Evolutionary conservation across 2,329 filamentous ascomycete species (phyloP), one percentile per base, ranked within the genome.

Genomic region (Talaromyces funiculosus): DNA sequence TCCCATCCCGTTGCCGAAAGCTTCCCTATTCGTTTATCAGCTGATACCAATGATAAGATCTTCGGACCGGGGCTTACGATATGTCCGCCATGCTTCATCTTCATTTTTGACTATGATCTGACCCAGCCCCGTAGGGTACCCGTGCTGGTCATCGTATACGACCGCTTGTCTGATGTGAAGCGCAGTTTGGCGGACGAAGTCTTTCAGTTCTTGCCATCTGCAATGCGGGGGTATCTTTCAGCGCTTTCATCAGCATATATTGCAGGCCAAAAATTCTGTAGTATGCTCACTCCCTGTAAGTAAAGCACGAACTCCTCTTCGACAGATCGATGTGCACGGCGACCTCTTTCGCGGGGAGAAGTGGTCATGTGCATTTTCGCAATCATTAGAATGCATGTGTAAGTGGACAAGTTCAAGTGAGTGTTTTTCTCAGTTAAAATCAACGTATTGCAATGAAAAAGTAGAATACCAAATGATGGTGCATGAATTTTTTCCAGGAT

Each of bases 281-380:
- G 24, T 45, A 31, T 47, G 58, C 73, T 70, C 66, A 78, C 75
- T 20, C 75, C 75, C 60, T 77, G 75, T 18, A 78, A 69, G 60
- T 77, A 78, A 12, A 78, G 64, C n/a, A 78, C 75, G 51, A 75
- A 78, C 67, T 78, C 75, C 62, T 77, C 75, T 26, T 77, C 75
- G 5, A 71, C 69, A 26, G 68, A 69, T 63, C 73, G 68, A 47
- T 66, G 56, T 64, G 66, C 71, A 14, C 68, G 66, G 38, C 71
- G 71, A 57, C 68, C 68, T 63, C 72, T 75, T 43, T 72, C 70
- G 47, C 69, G 68, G 31, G 66, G 66, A 26, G 66, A 65, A 49
- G 73, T 69, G 73, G 75, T 76, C 31, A n/a, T 42, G 38, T 54
- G 38, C 49, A 54, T 60, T 29, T 54, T 54, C 14, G 22, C 40